Conservation (phyloP, 2,329 filamentous ascomycete genomes). For the Graphilbum sp. region DNA sequence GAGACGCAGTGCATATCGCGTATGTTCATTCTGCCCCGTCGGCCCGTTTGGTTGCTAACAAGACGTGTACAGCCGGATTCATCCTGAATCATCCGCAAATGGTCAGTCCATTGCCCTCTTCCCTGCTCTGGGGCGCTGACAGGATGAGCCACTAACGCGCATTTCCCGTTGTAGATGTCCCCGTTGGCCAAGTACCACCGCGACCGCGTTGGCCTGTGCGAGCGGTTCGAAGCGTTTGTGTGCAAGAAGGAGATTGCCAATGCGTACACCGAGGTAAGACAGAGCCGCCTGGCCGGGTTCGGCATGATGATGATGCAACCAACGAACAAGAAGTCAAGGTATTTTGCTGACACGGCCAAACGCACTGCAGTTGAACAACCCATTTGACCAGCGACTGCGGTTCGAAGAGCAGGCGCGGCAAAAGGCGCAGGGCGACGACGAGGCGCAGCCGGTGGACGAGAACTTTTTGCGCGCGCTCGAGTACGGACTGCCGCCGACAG, state of each 20-base stretch:
- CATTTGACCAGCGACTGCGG: conserved; percentile 80
- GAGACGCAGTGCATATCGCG: conserved; percentile 56
- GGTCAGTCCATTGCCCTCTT: too few species aligned
- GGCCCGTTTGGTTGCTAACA: not conserved
- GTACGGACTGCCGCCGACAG: conserved; percentile 61
- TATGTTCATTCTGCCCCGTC: not conserved
- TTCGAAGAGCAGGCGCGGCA: conserved; percentile 92
- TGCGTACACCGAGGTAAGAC: conserved; percentile 61
- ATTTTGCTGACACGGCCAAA: not conserved
- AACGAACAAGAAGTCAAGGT: too few species aligned
- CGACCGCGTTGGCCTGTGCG: conserved; percentile 64
- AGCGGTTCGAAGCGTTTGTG: conserved; percentile 84
- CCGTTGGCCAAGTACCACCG: conserved; percentile 94
- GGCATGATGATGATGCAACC: not conserved
- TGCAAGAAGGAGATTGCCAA: conserved; percentile 96
- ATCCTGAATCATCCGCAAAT: conserved; percentile 12
- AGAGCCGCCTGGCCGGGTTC: too few species aligned
- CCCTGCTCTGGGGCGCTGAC: too few species aligned
- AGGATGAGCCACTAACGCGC: conserved; percentile 34
- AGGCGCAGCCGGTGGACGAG: conserved; percentile 91
- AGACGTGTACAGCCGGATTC: conserved; percentile 6
- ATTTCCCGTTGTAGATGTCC: conserved; percentile 44
- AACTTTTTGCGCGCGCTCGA: conserved; percentile 85
- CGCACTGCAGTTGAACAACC: conserved; percentile 57
- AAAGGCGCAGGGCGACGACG: conserved; percentile 93